Conservation (phyloP, 2,329 filamentous ascomycete species). For the Botrytis tulipae region DNA sequence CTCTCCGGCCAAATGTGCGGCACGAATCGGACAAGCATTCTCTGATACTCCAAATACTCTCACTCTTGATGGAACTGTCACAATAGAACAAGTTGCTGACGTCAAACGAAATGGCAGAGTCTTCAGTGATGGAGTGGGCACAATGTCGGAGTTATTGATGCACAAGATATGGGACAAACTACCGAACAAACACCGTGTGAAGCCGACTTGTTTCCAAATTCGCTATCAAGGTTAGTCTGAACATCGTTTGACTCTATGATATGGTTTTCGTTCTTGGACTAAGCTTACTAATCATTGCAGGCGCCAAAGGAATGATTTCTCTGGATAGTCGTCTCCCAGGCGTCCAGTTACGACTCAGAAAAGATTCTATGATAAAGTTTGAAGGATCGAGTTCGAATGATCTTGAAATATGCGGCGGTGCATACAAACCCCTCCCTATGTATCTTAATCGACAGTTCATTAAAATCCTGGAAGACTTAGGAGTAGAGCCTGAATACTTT, state of each 20-base stretch:
- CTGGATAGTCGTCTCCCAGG: slow-evolving; percentile 62
- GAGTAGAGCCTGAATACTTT: slow-evolving; percentile 58
- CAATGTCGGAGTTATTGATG: slow-evolving; percentile 61
- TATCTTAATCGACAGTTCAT: slow-evolving; percentile 78
- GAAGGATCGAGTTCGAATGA: slow-evolving; percentile 51
- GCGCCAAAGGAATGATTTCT: slow-evolving; percentile 76
- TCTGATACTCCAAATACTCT: slow-evolving; percentile 70
- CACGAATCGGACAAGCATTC: slow-evolving; percentile 64
- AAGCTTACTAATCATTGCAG: slow-evolving; percentile 34
- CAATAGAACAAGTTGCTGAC: slow-evolving; percentile 46
- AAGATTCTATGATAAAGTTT: slow-evolving; percentile 84
- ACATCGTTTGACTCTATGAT: not conserved
- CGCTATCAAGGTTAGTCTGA: slow-evolving; percentile 56
- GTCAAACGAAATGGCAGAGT: slow-evolving; percentile 54
- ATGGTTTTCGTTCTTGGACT: not conserved
- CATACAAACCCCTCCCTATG: slow-evolving; percentile 64
- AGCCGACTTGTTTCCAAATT: slow-evolving; percentile 71
- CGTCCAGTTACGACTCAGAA: slow-evolving; percentile 58
- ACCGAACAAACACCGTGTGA: slow-evolving; percentile 44
- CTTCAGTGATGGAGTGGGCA: slow-evolving; percentile 81
- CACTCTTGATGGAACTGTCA: slow-evolving; percentile 41
- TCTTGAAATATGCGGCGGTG: slow-evolving; percentile 71
- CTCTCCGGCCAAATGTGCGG: slow-evolving; percentile 57
- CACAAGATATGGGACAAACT: slow-evolving; percentile 58
- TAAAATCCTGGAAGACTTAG: slow-evolving; percentile 82